Percentiles rank a stretch among this genome's conserved stretches.
Evolutionary conservation across 352 stramenopile species (phyloP).

Genomic region (Globisporangium yorkense): DNA sequence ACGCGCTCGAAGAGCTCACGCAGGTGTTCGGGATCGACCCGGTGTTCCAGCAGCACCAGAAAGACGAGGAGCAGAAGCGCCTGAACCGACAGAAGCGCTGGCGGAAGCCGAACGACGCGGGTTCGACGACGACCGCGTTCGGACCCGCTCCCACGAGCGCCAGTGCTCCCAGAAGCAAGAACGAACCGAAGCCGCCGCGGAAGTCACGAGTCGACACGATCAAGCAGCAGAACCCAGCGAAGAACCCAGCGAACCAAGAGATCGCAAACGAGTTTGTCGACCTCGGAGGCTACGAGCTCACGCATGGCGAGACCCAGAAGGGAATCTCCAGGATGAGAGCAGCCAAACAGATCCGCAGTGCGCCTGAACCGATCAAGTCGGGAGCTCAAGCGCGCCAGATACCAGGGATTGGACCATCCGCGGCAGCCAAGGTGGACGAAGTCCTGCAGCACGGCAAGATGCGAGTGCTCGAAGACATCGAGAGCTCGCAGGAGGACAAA

Average conservation of each 20-base stretch:
- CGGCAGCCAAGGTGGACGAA: slow-evolving; percentile 34
- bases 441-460: slow-evolving; percentile 29
- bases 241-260: slow-evolving; percentile 27
- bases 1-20: slow-evolving; percentile 52
- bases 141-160: not conserved
- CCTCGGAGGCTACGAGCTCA: slow-evolving; percentile 25
- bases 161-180: not conserved
- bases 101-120: slow-evolving; percentile 13
- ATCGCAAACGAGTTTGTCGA: slow-evolving; percentile 42
- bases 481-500: slow-evolving; percentile 2
- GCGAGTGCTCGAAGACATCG: slow-evolving; percentile 19
- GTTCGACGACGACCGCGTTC: slow-evolving; percentile 2
- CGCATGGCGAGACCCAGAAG: slow-evolving; percentile 27
- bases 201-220: slow-evolving; percentile 21
- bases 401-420: slow-evolving; percentile 23
- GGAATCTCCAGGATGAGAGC: slow-evolving; percentile 35
- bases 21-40: slow-evolving; percentile 48
- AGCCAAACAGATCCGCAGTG: slow-evolving; percentile 32
- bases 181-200: not conserved
- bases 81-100: slow-evolving; percentile 22
- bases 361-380: slow-evolving; percentile 20
- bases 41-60: slow-evolving; percentile 42
- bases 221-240: slow-evolving; percentile 31
- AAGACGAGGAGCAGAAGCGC: slow-evolving; percentile 32
- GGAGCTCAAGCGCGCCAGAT: slow-evolving; percentile 19